Percentiles rank a stretch among this genome's conserved stretches.
Conservation (phyloP, 2,329 filamentous ascomycete genomes). For the Nannizzia gypsea region DNA sequence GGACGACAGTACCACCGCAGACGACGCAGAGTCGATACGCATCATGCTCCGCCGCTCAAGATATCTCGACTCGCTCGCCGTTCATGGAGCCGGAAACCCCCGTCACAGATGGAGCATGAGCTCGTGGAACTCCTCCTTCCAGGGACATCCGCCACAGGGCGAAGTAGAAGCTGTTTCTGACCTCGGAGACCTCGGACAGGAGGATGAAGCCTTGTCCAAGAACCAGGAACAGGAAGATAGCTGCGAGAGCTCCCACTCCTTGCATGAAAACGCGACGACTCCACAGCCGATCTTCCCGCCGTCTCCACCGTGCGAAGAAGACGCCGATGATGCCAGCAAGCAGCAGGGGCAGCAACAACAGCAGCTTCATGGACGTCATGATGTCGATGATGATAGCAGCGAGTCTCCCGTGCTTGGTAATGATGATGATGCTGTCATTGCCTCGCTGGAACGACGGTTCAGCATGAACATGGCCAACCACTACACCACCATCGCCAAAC, state of each 20-base stretch:
- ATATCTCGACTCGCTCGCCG: conserved; percentile 24
- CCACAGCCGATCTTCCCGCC: conserved; percentile 6
- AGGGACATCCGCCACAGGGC: conserved; percentile 17
- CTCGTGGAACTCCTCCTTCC: conserved; percentile 34
- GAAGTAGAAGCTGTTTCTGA: background rate
- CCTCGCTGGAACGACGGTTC: conserved; percentile 6
- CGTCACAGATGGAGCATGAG: conserved; percentile 33
- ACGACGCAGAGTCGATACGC: conserved; percentile 44
- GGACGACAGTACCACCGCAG: conserved; percentile 17
- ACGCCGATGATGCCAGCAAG: background rate
- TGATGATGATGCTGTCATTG: background rate
- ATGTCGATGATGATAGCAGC: background rate
- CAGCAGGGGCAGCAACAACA: background rate
- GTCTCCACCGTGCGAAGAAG: background rate
- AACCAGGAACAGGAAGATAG: conserved; percentile 5
- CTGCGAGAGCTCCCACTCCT: conserved; percentile 5
- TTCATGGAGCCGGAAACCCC: conserved; percentile 22
- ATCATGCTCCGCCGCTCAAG: conserved; percentile 42
- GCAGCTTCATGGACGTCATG: too few species aligned
- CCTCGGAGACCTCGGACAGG: too few species aligned
- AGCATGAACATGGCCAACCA: conserved; percentile 18
- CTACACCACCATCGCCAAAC: conserved; percentile 43
- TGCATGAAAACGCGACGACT: conserved; percentile 6
- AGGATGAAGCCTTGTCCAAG: background rate
- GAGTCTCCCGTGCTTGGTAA: background rate